Conservation (phyloP, 2,329 filamentous ascomycete species). For the Penicillium concentricum region DNA sequence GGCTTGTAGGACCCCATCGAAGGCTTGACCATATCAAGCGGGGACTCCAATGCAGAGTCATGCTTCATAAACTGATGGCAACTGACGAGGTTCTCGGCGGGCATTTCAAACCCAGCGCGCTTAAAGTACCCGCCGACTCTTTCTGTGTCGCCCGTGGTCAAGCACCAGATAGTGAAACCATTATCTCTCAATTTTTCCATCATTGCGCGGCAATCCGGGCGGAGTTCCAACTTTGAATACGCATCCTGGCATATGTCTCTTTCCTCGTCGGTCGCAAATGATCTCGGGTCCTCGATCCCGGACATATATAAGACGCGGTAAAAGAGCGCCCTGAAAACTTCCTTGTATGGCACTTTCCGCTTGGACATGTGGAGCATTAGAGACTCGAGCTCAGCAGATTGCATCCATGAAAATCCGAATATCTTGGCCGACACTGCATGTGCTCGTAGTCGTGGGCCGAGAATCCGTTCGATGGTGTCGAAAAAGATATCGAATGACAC, state of each 20-base stretch:
- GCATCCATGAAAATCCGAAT: conserved; percentile 48
- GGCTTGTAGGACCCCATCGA: conserved; percentile 48
- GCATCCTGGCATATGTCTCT: conserved; percentile 38
- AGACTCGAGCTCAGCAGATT: conserved; percentile 46
- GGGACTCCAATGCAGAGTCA: conserved; percentile 31
- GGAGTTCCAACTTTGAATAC: conserved; percentile 35
- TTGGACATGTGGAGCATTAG: conserved; percentile 46
- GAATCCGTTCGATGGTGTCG: conserved; percentile 34
- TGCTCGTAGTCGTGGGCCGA: conserved; percentile 37
- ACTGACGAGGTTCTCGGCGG: conserved; percentile 51
- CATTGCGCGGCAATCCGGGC: conserved; percentile 38
- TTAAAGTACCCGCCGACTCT: conserved; percentile 55
- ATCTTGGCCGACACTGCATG: conserved; percentile 37
- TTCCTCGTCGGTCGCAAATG: conserved; percentile 42
- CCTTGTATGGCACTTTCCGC: conserved; percentile 42
- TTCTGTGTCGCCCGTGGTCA: conserved; percentile 53
- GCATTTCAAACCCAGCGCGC: conserved; percentile 51
- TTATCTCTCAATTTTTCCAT: conserved; percentile 43
- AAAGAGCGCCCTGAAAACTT: conserved; percentile 44
- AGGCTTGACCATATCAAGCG: conserved; percentile 51
- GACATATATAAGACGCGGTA: conserved; percentile 45
- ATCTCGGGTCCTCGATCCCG: conserved; percentile 41
- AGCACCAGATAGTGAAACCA: conserved; percentile 55
- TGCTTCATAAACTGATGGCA: conserved; percentile 32
- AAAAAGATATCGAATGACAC: conserved; percentile 47